Evolutionary conservation across 345 rosid species (phyloP).

Genomic region (Populus alba): DNA sequence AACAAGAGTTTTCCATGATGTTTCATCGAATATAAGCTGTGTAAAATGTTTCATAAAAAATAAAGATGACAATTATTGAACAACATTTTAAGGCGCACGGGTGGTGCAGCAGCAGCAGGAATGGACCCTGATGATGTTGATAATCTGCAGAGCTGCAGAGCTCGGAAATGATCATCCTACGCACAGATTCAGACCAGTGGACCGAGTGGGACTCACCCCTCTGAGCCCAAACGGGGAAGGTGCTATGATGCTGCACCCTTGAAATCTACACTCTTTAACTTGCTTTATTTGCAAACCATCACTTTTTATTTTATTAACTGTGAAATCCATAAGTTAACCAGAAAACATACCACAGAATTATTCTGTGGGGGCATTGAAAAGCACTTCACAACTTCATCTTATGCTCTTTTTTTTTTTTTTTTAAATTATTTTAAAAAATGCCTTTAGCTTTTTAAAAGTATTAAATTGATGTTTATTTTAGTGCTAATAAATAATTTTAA

Average conservation of each 20-base stretch:
- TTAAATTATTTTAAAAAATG: no score
- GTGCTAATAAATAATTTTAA: no score
- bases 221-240: background rate
- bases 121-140: slow-evolving; percentile 28
- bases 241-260: background rate
- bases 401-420: no score
- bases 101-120: slow-evolving; percentile 13
- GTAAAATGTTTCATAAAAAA: background rate
- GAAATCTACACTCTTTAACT: background rate
- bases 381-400: no score
- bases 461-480: no score
- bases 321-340: no score
- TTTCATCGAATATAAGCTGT: background rate
- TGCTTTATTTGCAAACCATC: no score
- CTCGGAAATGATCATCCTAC: slow-evolving; percentile 17
- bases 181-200: slow-evolving; percentile 6
- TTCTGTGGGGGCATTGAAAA: no score
- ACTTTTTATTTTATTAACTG: no score
- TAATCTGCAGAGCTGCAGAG: background rate
- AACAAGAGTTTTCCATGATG: background rate
- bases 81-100: slow-evolving; percentile 37
- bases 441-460: no score
- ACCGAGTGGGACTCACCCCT: slow-evolving; percentile 29
- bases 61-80: slow-evolving; percentile 14
- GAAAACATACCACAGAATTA: no score